Evolutionary conservation across 2,329 filamentous ascomycete genomes (phyloP), one percentile per base, ranked within the genome.

Genomic region (Stemphylium vesicarium): DNA sequence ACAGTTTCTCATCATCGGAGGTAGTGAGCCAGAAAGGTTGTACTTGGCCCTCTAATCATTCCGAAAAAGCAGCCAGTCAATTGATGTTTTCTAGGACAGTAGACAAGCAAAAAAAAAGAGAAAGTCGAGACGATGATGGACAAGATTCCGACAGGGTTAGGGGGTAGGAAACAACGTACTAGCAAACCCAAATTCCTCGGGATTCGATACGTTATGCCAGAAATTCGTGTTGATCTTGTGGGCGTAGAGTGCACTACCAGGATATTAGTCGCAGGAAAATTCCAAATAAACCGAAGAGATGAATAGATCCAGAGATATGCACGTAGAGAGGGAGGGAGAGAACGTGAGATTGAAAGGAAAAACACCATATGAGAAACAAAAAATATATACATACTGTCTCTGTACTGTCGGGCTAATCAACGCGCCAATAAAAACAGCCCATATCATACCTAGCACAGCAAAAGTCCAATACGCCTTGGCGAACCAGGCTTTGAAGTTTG

Each of bases 111-210:
- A 33, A 16, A 33, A 33, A 26, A 22, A 36, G 4, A 15, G 5
- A 20, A n/a, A 26, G 11, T 13, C 10, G 4, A 35, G 18, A 41
- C 15, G 4, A 24, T 5, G 7, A 22, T 29, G n/a, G 16, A 22
- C 5, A 33, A 42, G 18, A 20, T 13, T 29, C 4, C 9, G 10
- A 29, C 2, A 10, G 26, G 26, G 9, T 29, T 10, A 2, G 26
- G 26, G 10, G 9, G 2, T 7, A 24, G 31, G 10, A 10, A 11
- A 15, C 6, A 29, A 66, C 68, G 54, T 75, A 94, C 91, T 90
- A 49, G 91, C 86, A 75, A 96, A 97, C 0, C 93, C 93, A 82
- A 92, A 96, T 62, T 84, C 83, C 71, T 96, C 90, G 0, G 92
- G 91, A 55, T 87, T 81, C 58, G 92, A 85, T 38, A 93, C 74